phyloP scores from a whole-genome alignment of 768 basidiomycete species.

The Boletus rubroflammeus region DNA sequence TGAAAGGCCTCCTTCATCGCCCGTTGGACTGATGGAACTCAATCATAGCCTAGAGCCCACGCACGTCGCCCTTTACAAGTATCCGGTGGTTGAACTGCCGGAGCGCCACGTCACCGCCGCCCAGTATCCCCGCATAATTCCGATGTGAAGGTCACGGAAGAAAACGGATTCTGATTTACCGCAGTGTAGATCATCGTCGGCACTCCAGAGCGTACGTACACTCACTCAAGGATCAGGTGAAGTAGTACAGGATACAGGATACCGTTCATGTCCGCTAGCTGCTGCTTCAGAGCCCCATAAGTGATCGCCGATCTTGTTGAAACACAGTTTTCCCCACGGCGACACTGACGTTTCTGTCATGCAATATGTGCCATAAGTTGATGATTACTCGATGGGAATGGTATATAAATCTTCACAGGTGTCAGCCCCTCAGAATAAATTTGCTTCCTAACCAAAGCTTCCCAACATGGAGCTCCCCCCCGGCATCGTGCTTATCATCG shows the following conservation, averaged over 20 bases:
- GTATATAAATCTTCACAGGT: constrained; percentile 7
- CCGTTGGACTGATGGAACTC: background rate
- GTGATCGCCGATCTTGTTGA: background rate
- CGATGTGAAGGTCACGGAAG: constrained; percentile 1
- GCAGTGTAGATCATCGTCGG: constrained; percentile 8
- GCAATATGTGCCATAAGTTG: background rate
- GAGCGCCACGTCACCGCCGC: constrained; percentile 4
- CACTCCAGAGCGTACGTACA: too few species aligned
- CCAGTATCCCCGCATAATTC: constrained; percentile 5
- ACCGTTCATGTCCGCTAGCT: background rate
- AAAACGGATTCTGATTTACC: constrained; percentile 10
- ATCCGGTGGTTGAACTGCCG: constrained; percentile 14
- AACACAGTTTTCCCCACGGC: background rate
- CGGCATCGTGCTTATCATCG: constrained; percentile 27
- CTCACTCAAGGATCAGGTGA: background rate
- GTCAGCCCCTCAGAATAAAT: background rate
- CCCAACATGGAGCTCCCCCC: constrained; percentile 33
- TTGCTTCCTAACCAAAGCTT: background rate
- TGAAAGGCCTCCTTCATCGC: background rate
- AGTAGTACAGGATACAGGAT: background rate
- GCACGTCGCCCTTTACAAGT: background rate
- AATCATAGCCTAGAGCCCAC: too few species aligned
- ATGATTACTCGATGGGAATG: background rate
- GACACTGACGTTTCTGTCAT: background rate
- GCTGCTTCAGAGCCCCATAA: background rate